A percentile compares a stretch with the other conserved stretches of the same genome.
phyloP scores from a whole-genome alignment of 192 early-diverging fungal genomes.

The Linnemannia zychae region DNA sequence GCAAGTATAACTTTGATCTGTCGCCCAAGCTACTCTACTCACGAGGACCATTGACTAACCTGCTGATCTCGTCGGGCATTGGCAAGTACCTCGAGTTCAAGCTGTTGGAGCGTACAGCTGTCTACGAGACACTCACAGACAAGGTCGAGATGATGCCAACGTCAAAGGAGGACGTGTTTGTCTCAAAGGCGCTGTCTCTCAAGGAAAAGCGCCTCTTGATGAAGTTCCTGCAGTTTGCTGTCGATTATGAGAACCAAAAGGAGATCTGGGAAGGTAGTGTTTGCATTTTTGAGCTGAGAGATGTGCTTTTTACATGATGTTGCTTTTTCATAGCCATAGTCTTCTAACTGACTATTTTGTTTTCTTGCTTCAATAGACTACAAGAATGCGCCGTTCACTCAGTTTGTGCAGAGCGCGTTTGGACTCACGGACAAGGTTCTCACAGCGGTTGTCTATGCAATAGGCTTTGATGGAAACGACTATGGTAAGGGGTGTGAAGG shows the following conservation, averaged over 20 bases:
- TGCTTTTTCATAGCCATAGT: background rate
- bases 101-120: conserved; percentile 77
- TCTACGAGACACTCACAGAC: conserved; percentile 58
- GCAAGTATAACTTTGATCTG: conserved; percentile 78
- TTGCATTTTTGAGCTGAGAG: conserved; percentile 42
- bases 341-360: background rate
- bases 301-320: conserved; percentile 8
- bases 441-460: conserved; percentile 73
- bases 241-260: conserved; percentile 61
- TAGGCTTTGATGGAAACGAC: conserved; percentile 65
- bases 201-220: conserved; percentile 93
- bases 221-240: conserved; percentile 82
- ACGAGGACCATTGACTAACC: conserved; percentile 79
- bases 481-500: conserved; percentile 25
- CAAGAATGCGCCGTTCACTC: conserved; percentile 51
- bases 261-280: conserved; percentile 53
- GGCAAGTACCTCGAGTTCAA: conserved; percentile 93
- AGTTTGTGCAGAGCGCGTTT: conserved; percentile 68
- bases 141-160: conserved; percentile 76
- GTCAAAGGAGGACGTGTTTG: conserved; percentile 94
- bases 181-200: conserved; percentile 76
- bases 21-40: conserved; percentile 77
- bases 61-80: conserved; percentile 81
- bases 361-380: conserved; percentile 44
- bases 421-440: conserved; percentile 73